Conservation (phyloP, 2,329 filamentous ascomycete species). For the Microsporum audouinii region DNA sequence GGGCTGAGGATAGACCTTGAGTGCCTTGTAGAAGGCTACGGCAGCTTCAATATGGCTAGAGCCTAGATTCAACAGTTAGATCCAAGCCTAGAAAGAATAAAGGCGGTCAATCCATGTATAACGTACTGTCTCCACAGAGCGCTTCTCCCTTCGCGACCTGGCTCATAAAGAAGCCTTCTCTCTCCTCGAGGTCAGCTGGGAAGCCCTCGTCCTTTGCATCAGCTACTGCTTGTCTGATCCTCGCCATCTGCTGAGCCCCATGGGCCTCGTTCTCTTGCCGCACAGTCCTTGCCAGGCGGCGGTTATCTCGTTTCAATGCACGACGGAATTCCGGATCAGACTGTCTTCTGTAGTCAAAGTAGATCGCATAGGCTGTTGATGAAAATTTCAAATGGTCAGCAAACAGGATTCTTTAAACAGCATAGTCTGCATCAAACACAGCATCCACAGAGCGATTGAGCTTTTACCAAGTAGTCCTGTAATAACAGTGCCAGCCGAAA, state of each 20-base stretch:
- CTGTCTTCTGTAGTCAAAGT: constrained; percentile 56
- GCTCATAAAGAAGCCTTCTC: constrained; percentile 92
- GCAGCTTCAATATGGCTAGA: constrained; percentile 60
- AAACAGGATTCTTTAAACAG: constrained; percentile 10
- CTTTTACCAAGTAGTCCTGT: constrained; percentile 44
- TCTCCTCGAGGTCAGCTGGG: constrained; percentile 79
- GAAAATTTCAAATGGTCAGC: constrained; percentile 1
- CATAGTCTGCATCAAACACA: neutral
- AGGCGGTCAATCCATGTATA: neutral
- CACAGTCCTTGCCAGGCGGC: constrained; percentile 35
- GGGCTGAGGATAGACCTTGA: constrained; percentile 95
- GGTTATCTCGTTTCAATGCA: constrained; percentile 42
- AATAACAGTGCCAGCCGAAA: constrained; percentile 47
- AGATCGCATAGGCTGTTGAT: constrained; percentile 48
- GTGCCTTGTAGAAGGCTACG: constrained; percentile 91
- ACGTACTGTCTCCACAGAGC: constrained; percentile 69
- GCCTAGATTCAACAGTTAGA: constrained; percentile 19
- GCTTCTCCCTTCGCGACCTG: constrained; percentile 83
- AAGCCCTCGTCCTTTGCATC: constrained; percentile 84
- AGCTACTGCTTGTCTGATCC: constrained; percentile 64
- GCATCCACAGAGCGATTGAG: neutral
- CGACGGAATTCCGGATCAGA: constrained; percentile 53
- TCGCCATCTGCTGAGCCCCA: constrained; percentile 43
- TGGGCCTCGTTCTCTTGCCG: constrained; percentile 39
- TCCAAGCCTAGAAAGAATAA: neutral